phyloP scores from a whole-genome alignment of 352 stramenopile genomes.

The Halophytophthora batemanensis region DNA sequence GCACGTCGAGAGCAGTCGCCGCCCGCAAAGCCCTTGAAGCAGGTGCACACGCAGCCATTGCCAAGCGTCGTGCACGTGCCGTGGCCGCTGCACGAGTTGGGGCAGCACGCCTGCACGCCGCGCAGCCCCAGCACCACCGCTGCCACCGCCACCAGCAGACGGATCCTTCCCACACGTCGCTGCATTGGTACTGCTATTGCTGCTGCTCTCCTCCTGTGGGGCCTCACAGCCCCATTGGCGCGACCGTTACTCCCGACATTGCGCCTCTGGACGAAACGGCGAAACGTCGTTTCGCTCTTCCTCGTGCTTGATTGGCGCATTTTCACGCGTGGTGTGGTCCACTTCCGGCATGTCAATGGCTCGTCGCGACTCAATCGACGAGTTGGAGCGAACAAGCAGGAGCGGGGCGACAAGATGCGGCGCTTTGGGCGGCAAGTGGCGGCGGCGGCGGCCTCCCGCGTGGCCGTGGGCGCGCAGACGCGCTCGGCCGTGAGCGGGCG shows the following conservation, averaged over 20 bases:
- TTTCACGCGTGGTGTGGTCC: conserved; percentile 2
- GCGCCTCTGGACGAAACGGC: conserved; percentile 13
- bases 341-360: conserved; percentile 18
- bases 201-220: neutral
- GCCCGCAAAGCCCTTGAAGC: conserved; percentile 83
- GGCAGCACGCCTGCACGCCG: conserved; percentile 37
- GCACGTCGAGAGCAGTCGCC: conserved; percentile 88
- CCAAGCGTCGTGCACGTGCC: conserved; percentile 56
- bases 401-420: conserved; percentile 14
- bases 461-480: conserved; percentile 5
- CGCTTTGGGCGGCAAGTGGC: conserved; percentile 16
- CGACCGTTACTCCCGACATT: neutral
- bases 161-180: neutral
- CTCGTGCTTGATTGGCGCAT: too few species aligned
- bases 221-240: neutral
- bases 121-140: conserved; percentile 9
- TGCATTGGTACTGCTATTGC: conserved; percentile 2
- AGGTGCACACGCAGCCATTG: conserved; percentile 75
- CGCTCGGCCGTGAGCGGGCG: neutral
- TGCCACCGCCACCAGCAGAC: conserved; percentile 4
- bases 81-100: conserved; percentile 57
- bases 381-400: conserved; percentile 2
- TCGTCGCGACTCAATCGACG: neutral
- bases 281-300: neutral
- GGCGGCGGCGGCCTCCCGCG: conserved; percentile 2